phyloP scores from a whole-genome alignment of 805 yeast genomes.

The Ogataea henricii region DNA sequence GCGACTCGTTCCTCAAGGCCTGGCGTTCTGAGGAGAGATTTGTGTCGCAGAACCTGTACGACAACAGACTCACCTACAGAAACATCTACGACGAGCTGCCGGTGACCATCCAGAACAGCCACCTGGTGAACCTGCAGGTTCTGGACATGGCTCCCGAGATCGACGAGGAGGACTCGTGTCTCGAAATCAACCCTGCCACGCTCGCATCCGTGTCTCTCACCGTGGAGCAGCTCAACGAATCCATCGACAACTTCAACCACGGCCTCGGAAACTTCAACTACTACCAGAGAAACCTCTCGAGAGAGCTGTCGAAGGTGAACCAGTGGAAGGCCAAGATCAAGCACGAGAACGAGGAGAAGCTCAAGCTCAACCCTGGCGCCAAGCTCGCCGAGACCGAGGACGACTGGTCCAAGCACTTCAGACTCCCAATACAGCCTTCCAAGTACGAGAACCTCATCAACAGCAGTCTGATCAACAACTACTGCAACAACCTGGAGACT shows the following conservation, averaged over 20 bases:
- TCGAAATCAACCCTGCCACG: conserved; percentile 42
- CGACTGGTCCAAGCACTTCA: conserved; percentile 62
- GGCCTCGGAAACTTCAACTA: conserved; percentile 80
- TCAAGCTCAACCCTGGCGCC: conserved; percentile 54
- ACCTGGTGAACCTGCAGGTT: conserved; percentile 48
- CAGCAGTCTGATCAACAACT: conserved; percentile 67
- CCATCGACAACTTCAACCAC: conserved; percentile 74
- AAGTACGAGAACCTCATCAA: conserved; percentile 70
- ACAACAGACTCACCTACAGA: conserved; percentile 59
- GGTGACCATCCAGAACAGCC: conserved; percentile 64
- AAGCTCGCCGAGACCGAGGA: conserved; percentile 53
- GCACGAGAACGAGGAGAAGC: conserved; percentile 63
- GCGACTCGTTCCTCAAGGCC: conserved; percentile 56
- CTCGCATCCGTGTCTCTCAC: conserved; percentile 44
- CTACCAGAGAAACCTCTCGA: conserved; percentile 72
- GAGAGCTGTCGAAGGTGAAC: conserved; percentile 67
- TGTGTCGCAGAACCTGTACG: conserved; percentile 62
- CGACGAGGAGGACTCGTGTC: conserved; percentile 27
- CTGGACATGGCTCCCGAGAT: conserved; percentile 26
- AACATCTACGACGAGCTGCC: conserved; percentile 75
- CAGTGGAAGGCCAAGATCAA: conserved; percentile 76
- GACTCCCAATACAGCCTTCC: conserved; percentile 73
- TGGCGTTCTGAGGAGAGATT: conserved; percentile 57
- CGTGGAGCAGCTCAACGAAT: conserved; percentile 64
- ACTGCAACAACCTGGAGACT: conserved; percentile 71